These are phyloP conservation scores for Citrullus colocynthis DNA, from an alignment of 306 rosid genomes.

Conservation along the genomic window DNA sequence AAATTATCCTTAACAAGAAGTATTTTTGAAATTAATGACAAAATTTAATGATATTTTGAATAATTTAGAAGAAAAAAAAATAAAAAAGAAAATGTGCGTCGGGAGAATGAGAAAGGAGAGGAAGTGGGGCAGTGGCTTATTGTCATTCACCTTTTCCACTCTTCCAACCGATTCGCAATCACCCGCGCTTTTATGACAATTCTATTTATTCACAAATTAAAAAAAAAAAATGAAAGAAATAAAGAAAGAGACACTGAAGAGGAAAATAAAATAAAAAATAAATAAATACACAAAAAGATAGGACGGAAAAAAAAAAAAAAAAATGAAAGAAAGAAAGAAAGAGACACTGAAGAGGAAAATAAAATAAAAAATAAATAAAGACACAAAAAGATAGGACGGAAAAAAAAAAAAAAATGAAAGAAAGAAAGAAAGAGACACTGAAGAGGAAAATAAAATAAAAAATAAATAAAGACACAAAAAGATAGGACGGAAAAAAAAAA, in stretches of 20 bases:
- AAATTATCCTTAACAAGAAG: no score
- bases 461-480: not conserved
- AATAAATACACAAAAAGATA: not conserved
- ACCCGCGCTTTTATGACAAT: constrained; percentile 11
- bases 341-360: not conserved
- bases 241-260: not conserved
- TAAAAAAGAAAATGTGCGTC: no score
- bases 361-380: no score
- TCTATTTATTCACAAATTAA: not conserved
- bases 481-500: not conserved
- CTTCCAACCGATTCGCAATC: constrained; percentile 6
- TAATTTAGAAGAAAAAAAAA: no score
- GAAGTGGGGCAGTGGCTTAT: not conserved
- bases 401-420: not conserved
- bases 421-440: not conserved
- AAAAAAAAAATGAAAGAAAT: not conserved
- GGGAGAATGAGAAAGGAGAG: no score
- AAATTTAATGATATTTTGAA: no score
- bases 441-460: not conserved
- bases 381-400: not conserved
- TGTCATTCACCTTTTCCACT: not conserved
- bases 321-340: not conserved
- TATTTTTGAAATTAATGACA: no score
- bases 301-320: not conserved
- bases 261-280: not conserved